phyloP scores from a whole-genome alignment of 306 rosid species.

The Citrullus mucosospermus region DNA sequence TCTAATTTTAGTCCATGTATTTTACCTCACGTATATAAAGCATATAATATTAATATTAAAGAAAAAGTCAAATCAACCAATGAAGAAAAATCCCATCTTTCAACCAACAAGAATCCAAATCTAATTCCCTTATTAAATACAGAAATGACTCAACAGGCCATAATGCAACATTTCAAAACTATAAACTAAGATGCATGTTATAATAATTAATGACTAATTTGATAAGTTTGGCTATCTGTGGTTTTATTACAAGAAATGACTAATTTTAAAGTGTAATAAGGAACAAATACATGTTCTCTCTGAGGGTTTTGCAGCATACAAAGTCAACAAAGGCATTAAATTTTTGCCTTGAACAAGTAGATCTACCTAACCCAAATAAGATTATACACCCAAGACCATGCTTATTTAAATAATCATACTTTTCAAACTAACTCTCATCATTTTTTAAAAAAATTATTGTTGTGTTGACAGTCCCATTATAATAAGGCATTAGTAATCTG shows the following conservation, averaged over 20 bases:
- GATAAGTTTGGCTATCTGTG: neutral
- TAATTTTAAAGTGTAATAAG: neutral
- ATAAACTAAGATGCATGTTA: neutral
- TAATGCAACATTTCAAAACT: neutral
- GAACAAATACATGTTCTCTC: neutral
- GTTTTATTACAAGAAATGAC: neutral
- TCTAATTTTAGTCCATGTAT: neutral
- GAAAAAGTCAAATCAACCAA: neutral
- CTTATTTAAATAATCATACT: neutral
- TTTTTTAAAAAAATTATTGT: neutral
- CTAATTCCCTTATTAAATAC: neutral
- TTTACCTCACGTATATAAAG: neutral
- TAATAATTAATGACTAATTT: neutral
- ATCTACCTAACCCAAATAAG: constrained; percentile 6
- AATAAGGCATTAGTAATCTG: neutral
- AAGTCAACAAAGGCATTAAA: constrained; percentile 5
- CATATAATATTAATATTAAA: neutral
- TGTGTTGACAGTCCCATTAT: neutral
- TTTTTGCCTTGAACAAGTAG: neutral
- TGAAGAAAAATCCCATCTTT: neutral
- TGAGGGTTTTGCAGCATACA: neutral
- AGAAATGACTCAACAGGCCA: neutral
- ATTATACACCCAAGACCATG: neutral
- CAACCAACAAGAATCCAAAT: neutral
- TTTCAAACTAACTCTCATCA: neutral